Percentiles rank a stretch among this genome's conserved stretches.
phyloP scores from a whole-genome alignment of 129 eudicot species.

The Artemisia tridentata region DNA sequence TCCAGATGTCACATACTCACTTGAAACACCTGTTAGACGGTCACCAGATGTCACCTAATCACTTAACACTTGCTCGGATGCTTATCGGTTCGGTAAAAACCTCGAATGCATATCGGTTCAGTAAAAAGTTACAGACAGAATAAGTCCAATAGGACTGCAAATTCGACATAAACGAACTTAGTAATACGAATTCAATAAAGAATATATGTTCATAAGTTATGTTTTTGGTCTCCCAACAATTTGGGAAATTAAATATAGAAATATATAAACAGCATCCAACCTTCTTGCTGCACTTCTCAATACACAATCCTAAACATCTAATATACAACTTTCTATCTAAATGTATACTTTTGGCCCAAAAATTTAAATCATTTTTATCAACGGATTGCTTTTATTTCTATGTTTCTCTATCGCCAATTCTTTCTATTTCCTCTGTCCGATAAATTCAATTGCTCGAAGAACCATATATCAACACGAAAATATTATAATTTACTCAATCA shows the following conservation, averaged over 20 bases:
- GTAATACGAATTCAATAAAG: slow-evolving; percentile 13
- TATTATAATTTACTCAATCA: slow-evolving; percentile 50
- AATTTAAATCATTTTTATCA: slow-evolving; percentile 17
- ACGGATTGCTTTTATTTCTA: slow-evolving; percentile 27
- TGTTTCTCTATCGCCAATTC: slow-evolving; percentile 25
- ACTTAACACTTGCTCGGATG: no score
- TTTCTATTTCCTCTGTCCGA: slow-evolving; percentile 29
- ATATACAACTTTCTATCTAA: slow-evolving; percentile 36
- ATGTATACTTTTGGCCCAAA: slow-evolving; percentile 32
- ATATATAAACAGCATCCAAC: slow-evolving; percentile 36
- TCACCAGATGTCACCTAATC: no score
- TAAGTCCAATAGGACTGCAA: background rate
- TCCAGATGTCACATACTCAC: no score
- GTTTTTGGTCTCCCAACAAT: slow-evolving; percentile 8
- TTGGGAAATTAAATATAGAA: slow-evolving; percentile 13
- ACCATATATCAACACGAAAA: slow-evolving; percentile 6
- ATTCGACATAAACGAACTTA: background rate
- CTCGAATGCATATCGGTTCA: no score
- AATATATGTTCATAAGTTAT: slow-evolving; percentile 22
- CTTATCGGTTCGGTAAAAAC: no score
- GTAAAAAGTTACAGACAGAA: no score
- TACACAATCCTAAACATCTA: slow-evolving; percentile 32
- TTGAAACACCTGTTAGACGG: no score
- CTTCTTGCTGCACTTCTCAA: slow-evolving; percentile 19
- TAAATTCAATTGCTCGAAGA: slow-evolving; percentile 6